A percentile compares a stretch with the other conserved stretches of the same genome.
Conservation (phyloP, 805 yeast genomes). For the Yamadazyma philogaea region DNA sequence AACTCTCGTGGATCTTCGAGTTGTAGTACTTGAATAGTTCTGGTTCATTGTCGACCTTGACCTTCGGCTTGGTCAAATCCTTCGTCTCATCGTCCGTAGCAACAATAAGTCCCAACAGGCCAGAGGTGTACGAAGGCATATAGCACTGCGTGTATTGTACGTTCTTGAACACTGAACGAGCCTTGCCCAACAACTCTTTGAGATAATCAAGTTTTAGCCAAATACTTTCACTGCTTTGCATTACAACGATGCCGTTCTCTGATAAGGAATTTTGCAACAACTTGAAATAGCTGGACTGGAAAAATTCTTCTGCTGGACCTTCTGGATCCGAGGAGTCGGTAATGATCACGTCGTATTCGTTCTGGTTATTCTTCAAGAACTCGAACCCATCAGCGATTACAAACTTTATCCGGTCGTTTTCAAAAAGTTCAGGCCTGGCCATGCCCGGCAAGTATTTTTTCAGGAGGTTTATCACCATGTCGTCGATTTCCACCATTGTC, state of each 20-base stretch:
- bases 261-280: slow-evolving; percentile 62
- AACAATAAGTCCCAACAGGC: slow-evolving; percentile 77
- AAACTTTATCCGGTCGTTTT: slow-evolving; percentile 62
- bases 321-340: slow-evolving; percentile 95
- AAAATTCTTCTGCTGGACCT: slow-evolving; percentile 90
- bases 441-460: slow-evolving; percentile 72
- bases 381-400: slow-evolving; percentile 81
- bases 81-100: slow-evolving; percentile 56
- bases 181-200: slow-evolving; percentile 44
- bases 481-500: slow-evolving; percentile 86
- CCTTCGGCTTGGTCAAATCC: slow-evolving; percentile 49
- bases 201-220: slow-evolving; percentile 67
- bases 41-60: slow-evolving; percentile 38
- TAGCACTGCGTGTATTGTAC: slow-evolving; percentile 73
- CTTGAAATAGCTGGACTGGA: slow-evolving; percentile 72
- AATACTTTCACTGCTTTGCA: slow-evolving; percentile 74
- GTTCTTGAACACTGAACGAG: slow-evolving; percentile 53
- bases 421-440: slow-evolving; percentile 49
- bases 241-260: slow-evolving; percentile 65
- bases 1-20: slow-evolving; percentile 59
- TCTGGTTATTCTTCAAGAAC: slow-evolving; percentile 46
- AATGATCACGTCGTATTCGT: slow-evolving; percentile 74
- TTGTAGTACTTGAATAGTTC: slow-evolving; percentile 62
- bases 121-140: slow-evolving; percentile 86
- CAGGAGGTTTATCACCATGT: slow-evolving; percentile 69